Evolutionary conservation across 805 yeast genomes (phyloP), one percentile per base, ranked within the genome.

Genomic region (Saturnispora ahearnii): DNA sequence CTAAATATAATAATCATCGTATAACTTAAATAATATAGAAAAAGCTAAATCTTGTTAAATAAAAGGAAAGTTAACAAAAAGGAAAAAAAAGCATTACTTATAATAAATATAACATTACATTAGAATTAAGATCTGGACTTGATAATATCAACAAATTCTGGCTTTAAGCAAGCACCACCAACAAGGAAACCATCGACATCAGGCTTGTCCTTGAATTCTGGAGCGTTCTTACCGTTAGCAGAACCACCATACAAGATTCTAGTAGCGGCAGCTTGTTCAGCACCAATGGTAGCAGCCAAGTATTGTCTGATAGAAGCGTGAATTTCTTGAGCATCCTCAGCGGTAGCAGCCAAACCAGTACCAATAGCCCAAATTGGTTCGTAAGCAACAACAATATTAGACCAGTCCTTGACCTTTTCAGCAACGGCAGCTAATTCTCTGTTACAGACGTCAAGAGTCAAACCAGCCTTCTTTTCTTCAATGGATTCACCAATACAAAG

Each of bases 321-420:
- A 65, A 93, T 87, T 59, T 83, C 88, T 77, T 93, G 96, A 60
- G 99, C 99, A 68, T 93, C 99, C 60, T 85, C 87, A 60, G 99
- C 89, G 62, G 99, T 93, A 55, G 99, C 98, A 63, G 98, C 96
- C 67, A 93, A 81, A 67, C 99, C 99, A 62, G 98, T 90, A 71
- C 99, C 99, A 63, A 93, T 93, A 63, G 99, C 99, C 99, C 99
- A 93, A 60, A 93, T 96, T 63, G 99, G 99, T 77, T 93, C 99
- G 76, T 93, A 93, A 65, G 99, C 99, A 70, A 93, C 74, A 58
- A 93, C 98, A 59, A 93, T 77, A 71, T 86, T 78, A 57, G 84
- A 63, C 98, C 98, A 91, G 82, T 90, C 97, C 21, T 57, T 51
- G 4, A 40, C 38, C 47, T 46, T 47, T 56, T 88, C 82, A 54